These are phyloP conservation scores for Obelidium mucronatum DNA, from an alignment of 192 early-diverging fungal genomes.

Conservation along the genomic window DNA sequence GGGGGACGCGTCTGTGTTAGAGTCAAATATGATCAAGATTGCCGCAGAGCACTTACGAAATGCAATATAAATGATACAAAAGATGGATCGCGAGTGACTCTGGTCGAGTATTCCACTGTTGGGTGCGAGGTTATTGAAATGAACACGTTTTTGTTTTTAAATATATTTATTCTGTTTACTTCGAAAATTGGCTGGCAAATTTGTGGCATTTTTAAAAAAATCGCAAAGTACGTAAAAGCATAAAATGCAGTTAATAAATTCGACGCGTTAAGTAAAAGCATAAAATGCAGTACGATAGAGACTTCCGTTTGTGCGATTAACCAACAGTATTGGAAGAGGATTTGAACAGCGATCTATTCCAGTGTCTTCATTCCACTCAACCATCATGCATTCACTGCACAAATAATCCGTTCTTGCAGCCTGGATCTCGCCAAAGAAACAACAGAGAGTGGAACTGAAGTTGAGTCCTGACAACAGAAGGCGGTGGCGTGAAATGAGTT, in stretches of 20 bases:
- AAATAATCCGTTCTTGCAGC: neutral
- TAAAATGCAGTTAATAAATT: neutral
- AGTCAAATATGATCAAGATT: too few relatives aligned
- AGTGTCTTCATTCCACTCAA: neutral
- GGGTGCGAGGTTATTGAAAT: too few relatives aligned
- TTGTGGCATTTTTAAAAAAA: too few relatives aligned
- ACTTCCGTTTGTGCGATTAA: neutral
- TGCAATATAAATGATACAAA: too few relatives aligned
- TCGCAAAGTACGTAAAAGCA: too few relatives aligned
- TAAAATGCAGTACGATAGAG: neutral
- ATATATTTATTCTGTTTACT: too few relatives aligned
- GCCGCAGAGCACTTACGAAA: too few relatives aligned
- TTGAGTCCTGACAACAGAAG: constrained; percentile 2
- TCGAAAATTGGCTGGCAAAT: too few relatives aligned
- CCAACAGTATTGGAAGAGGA: neutral
- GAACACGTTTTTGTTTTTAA: too few relatives aligned
- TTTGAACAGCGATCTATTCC: neutral
- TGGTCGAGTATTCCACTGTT: too few relatives aligned
- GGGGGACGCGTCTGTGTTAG: too few relatives aligned
- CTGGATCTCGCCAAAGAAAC: constrained; percentile 8
- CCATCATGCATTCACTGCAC: constrained; percentile 10
- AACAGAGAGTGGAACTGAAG: neutral
- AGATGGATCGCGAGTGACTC: too few relatives aligned
- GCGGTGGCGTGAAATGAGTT: neutral
- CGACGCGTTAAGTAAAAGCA: neutral